Evolutionary conservation across 2,329 filamentous ascomycete genomes (phyloP), one percentile per base, ranked within the genome.

Genomic region (Torrubiella hemipterigena): DNA sequence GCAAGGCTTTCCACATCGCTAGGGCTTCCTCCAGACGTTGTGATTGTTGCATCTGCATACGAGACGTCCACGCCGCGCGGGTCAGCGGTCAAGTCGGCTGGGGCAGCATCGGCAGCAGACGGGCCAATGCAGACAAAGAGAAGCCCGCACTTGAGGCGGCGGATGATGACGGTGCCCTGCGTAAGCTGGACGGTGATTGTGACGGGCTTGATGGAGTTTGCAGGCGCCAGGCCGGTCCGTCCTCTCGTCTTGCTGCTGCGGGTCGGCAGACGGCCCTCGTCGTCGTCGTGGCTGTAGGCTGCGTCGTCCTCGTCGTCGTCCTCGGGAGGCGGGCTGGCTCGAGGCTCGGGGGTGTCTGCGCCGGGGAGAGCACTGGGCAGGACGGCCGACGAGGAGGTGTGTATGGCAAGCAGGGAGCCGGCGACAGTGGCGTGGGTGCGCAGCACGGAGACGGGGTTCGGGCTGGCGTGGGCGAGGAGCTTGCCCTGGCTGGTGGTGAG

Each of bases 361-460:
- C 51, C 50, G 10, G 59, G 58, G 6, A 66, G 48, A 2, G 63
- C 57, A 10, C 58, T 55, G 21, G 59, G 51, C 6, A 69, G 51
- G 32, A 56, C 49, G 29, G 51, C 45, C 17, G 56, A 56, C 10
- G 59, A 56, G 16, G 58, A 55, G 24, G 65, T 59, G 51, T 78
- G 73, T 26, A 76, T 63, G 14, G 63, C 58, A 59, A 73, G 74
- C 14, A 78, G 63, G 6, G 68, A 73, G 35, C 71, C 69, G 25
- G 74, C 74, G 37, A 78, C 69, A 36, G 73, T 77, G 43, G 69
- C 70, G 49, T 77, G 72, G 8, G 69, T 73, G 44, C 74, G 72
- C 23, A 79, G 65, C 14, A 63, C 57, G 37, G 65, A 56, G 42
- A 74, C 69, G 29, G 72, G 58, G 27, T 70, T 59, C 3, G 62